Conservation (phyloP, 306 rosid species). For the Pterocarpus macrocarpus region DNA sequence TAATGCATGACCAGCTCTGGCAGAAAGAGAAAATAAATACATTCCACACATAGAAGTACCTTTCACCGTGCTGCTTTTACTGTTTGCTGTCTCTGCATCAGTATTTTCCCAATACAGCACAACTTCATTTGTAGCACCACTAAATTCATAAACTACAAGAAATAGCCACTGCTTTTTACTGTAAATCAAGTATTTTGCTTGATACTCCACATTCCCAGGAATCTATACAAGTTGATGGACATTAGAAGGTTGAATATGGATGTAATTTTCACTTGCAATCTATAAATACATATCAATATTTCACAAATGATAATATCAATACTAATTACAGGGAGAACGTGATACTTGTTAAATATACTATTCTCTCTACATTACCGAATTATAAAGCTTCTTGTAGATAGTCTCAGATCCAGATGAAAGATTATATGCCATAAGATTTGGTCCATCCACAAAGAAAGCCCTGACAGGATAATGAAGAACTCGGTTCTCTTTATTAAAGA, state of each 20-base stretch:
- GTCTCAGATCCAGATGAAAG: conserved; percentile 77
- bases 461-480: conserved; percentile 98
- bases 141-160: conserved; percentile 86
- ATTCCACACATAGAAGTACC: conserved; percentile 58
- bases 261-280: conserved; percentile 20
- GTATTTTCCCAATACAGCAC: conserved; percentile 88
- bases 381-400: conserved; percentile 88
- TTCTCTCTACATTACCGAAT: conserved; percentile 70
- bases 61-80: conserved; percentile 83
- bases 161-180: conserved; percentile 83
- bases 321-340: conserved; percentile 36
- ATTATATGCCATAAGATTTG: conserved; percentile 83
- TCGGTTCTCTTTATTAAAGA: conserved; percentile 92
- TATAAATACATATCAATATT: conserved; percentile 19
- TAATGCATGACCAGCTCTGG: conserved; percentile 39
- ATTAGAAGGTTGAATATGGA: conserved; percentile 40
- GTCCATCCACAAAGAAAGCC: conserved; percentile 88
- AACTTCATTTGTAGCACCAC: conserved; percentile 81
- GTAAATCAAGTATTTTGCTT: conserved; percentile 74
- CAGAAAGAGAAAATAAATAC: conserved; percentile 43
- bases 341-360: conserved; percentile 39
- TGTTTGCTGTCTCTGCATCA: conserved; percentile 61
- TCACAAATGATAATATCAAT: conserved; percentile 32
- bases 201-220: conserved; percentile 89
- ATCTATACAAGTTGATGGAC: conserved; percentile 59